Evolutionary conservation across 768 basidiomycete genomes (phyloP), one percentile per base, ranked within the genome.

Genomic region (Gloeostereum incarnatum): DNA sequence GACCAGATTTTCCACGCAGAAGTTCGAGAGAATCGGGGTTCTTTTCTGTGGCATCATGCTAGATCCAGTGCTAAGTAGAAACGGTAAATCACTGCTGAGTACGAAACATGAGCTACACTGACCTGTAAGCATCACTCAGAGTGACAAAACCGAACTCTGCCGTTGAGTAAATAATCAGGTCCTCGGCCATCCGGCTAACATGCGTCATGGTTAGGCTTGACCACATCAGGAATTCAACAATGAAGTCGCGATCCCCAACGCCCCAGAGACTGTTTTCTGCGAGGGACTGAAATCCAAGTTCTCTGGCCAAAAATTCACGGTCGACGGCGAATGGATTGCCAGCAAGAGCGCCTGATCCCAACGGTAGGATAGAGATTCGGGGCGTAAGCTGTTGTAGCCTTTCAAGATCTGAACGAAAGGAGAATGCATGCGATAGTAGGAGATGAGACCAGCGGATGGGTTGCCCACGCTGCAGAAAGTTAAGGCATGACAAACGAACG

Each of bases 1-100:
- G 81, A 4, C 96, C 96, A 22, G 86, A 75, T 61, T 99, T 99
- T 49, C 96, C 96, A 41, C 96, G 80, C 41, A 99, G 68, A 16
- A 99, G 69, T 59, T 99, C 96, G 39, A 96, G 66, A 7, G 94
- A 97, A 57, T 98, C 96, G 0, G 93, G 89, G 54, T 97, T 97
- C 65, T 98, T 99, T 99, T 98, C 56, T 98, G 96, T 4, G 96
- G 96, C 96, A 99, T 99, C 56, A 99, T 97, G 48, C 93, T 97
- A 27, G 93, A 97, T 5, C 96, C 96, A 31, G 96, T 99, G 55
- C 92, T 97, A 47, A 6, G 27, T n/a, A 20, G 30, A 35, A 24
- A 14, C 13, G 34, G 41, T 42, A 35, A 27, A 36, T 38, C 1
- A 18, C n/a, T 13, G 18, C 19, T 22, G 16, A 35, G 17, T 30